A percentile compares a stretch with the other conserved stretches of the same genome.
Evolutionary conservation across 352 stramenopile species (phyloP).

Genomic region (Thalassiosira hispida): DNA sequence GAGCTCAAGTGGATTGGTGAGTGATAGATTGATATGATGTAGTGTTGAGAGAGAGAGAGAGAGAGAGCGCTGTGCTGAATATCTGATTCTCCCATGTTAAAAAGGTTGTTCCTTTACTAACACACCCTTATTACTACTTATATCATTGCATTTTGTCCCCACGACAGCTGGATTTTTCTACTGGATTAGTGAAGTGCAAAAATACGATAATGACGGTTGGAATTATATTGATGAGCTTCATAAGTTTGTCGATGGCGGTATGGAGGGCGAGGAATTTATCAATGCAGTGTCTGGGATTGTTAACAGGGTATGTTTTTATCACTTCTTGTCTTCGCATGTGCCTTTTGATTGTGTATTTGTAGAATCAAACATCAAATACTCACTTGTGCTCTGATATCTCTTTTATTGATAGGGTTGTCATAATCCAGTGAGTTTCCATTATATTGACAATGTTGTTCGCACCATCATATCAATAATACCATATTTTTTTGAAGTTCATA

Average conservation of each 20-base stretch:
- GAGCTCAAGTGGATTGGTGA: conserved; percentile 66
- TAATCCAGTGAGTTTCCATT: conserved; percentile 37
- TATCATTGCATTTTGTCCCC: neutral
- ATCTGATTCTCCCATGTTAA: too few species aligned
- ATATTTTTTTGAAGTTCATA: too few species aligned
- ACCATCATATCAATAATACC: neutral
- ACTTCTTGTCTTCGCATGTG: neutral
- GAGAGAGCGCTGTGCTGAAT: too few species aligned
- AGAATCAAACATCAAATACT: too few species aligned
- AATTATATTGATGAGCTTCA: conserved; percentile 62
- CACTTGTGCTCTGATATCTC: too few species aligned
- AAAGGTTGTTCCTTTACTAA: too few species aligned
- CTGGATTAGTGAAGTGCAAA: conserved; percentile 57
- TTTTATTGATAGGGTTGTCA: conserved; percentile 25
- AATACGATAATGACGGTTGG: conserved; percentile 60
- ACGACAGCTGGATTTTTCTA: conserved; percentile 60
- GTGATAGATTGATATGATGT: neutral
- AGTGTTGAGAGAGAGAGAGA: neutral
- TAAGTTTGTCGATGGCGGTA: conserved; percentile 58
- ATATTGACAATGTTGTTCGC: conserved; percentile 1
- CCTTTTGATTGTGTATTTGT: neutral
- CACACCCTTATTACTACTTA: too few species aligned
- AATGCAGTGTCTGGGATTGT: conserved; percentile 64
- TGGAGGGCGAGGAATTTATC: conserved; percentile 60
- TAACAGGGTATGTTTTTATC: conserved; percentile 35